Base-by-base conservation (phyloP, 306 rosid species). In the Herpetospermum pedunculosum region DNA sequence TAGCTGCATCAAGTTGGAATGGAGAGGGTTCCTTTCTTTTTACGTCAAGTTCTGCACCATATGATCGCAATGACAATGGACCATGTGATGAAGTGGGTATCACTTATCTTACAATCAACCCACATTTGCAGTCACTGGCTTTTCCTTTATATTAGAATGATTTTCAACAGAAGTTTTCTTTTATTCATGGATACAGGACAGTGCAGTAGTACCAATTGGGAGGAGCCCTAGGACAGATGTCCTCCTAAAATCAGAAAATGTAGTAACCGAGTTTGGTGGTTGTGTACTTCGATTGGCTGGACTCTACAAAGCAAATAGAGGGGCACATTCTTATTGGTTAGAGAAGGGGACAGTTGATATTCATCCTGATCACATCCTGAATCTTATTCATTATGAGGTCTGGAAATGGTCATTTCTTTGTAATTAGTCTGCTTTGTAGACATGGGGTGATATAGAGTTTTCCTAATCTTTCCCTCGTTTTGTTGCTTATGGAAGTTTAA, bases 351-450 rank as follows among this genome's bases (percentile, higher is more conserved):
- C 76, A 30, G 92, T 87, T 76, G 97, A 91, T 28, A 12, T 75
- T 72, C 87, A 86, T 53, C 97, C 97, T 5, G 97, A 94, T 85
- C 99, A 91, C 68, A 25, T 91, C 80, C 88, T 94, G 74, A 94
- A 94, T 84, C 92, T 91, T 38, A 88, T 94, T 70, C 99, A 94
- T 79, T 94, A 94, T 41, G 99, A 89, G 99, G 97, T 91, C n/a
- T 70, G 83, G 71, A 72, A 78, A 76, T 76, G 81, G 38, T 76
- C 41, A 55, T 73, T 76, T 38, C 28, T 71, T 23, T n/a, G 3
- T 75, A 41, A 48, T 43, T 8, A 41, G 28, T 35, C 58, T 57
- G 70, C 46, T 77, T n/a, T 13, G 13, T 71, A n/a, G 47, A 64
- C 47, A 34, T 35, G 3, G 16, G 23, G 4, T 72, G 38, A 4